Base-by-base conservation (phyloP, 140 eudicot species). In the Senecio squalidus region DNA sequence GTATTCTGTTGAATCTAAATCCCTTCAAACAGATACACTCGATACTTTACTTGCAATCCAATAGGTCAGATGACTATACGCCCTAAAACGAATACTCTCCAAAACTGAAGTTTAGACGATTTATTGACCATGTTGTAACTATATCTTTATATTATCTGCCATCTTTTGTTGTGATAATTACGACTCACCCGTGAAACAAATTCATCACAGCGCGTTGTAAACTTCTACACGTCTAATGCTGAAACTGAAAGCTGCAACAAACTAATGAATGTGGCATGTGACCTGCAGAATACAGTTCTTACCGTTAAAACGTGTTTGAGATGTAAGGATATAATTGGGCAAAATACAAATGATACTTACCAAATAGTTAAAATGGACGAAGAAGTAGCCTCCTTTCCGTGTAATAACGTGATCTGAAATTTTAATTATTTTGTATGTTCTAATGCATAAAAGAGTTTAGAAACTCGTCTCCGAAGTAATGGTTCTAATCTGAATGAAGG, bases 401-500 rank as follows among this genome's bases (percentile, higher is more conserved):
- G 62, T 21, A 31, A 56, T 4, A 8, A 38, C 1, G 16, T 13
- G 43, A 49, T 46, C 63, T 26, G 65, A 23, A 63, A 34, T 27
- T 64, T 60, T 25, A 33, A 23, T 80, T 68, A 73, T 57, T 14
- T 15, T 55, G 83, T 69, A 24, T 70, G 82, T 61, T 87, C 96
- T 27, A 87, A 71, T 38, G 85, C 93, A 64, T 92, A 52, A 65
- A 79, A 81, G 15, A 84, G 78, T 62, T 82, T 92, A 46, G 94
- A 76, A 69, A 71, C 86, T 52, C 98, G 88, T 60, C 98, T 72
- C 33, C 86, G 67, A 68, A 92, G 81, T 41, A 87, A 61, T 15
- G 96, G 98, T 60, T 92, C 95, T 17, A 87, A 46, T 45, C 98
- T 71, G 64, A 77, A 92, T 44, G 96, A 79, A 9, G 92, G 84